Percentiles rank a stretch among this genome's conserved stretches.
phyloP scores from a whole-genome alignment of 2,329 filamentous ascomycete species.

The Botrytis hyacinthi region DNA sequence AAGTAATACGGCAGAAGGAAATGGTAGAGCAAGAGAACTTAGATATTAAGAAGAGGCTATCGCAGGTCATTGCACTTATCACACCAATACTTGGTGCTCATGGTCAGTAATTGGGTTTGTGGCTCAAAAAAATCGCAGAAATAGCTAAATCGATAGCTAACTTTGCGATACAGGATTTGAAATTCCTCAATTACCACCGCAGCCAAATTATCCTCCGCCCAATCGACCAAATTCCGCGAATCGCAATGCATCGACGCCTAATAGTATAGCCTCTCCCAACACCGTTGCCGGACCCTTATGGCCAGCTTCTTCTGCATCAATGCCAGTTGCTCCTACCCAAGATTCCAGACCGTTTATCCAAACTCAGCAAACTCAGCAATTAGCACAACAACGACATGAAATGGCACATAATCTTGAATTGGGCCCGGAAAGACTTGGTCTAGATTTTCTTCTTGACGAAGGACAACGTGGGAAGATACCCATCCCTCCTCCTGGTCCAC shows the following conservation, averaged over 20 bases:
- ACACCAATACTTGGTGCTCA: slow-evolving; percentile 52
- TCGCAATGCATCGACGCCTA: slow-evolving; percentile 43
- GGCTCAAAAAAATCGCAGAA: background rate
- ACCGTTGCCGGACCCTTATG: slow-evolving; percentile 35
- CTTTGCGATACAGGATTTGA: slow-evolving; percentile 26
- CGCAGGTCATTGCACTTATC: slow-evolving; percentile 61
- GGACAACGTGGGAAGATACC: slow-evolving; percentile 54
- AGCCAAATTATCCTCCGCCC: slow-evolving; percentile 30
- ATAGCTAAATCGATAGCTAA: background rate
- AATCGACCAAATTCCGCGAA: slow-evolving; percentile 36
- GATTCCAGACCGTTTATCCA: slow-evolving; percentile 29
- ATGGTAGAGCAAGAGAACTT: slow-evolving; percentile 75
- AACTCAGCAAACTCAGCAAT: slow-evolving; percentile 38
- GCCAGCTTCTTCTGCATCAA: slow-evolving; percentile 34
- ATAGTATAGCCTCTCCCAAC: slow-evolving; percentile 43
- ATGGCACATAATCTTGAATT: slow-evolving; percentile 58
- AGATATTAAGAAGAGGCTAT: slow-evolving; percentile 69
- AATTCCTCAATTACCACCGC: slow-evolving; percentile 27
- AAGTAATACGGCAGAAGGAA: slow-evolving; percentile 72
- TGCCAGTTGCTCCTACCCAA: slow-evolving; percentile 33
- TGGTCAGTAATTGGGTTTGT: slow-evolving; percentile 31
- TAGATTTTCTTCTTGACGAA: slow-evolving; percentile 69
- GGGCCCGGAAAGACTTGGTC: slow-evolving; percentile 64
- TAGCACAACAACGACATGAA: slow-evolving; percentile 48
- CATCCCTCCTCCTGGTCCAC: slow-evolving; percentile 40